Conservation (phyloP, 352 stramenopile genomes). For the Globisporangium nodosum region DNA sequence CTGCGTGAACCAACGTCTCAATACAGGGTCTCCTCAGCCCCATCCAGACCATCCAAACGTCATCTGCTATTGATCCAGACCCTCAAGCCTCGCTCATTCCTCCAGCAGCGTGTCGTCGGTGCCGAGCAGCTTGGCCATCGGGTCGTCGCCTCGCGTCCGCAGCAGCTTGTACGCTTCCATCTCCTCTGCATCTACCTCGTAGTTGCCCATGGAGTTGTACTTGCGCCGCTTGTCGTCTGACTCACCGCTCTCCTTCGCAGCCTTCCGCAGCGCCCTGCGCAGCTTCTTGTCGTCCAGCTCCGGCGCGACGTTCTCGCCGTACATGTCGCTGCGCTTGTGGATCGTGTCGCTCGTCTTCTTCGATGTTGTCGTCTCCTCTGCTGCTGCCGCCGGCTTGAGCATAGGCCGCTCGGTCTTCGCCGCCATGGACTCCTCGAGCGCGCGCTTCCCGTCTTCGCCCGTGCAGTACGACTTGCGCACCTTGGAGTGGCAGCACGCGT, state of each 20-base stretch:
- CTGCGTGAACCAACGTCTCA: neutral
- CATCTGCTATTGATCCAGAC: neutral
- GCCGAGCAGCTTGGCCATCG: slow-evolving; percentile 91
- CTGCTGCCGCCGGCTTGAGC: slow-evolving; percentile 27
- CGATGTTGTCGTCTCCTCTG: slow-evolving; percentile 5
- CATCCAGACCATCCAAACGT: too few species aligned
- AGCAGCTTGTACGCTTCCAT: slow-evolving; percentile 95
- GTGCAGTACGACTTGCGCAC: slow-evolving; percentile 96
- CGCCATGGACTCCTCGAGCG: slow-evolving; percentile 77
- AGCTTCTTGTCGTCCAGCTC: slow-evolving; percentile 81
- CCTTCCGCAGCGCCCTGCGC: slow-evolving; percentile 77
- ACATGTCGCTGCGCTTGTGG: slow-evolving; percentile 78
- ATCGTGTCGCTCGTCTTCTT: slow-evolving; percentile 18
- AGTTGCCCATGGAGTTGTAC: slow-evolving; percentile 91
- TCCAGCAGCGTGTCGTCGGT: slow-evolving; percentile 43
- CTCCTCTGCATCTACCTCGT: slow-evolving; percentile 92
- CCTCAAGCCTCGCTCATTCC: neutral
- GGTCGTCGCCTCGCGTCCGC: slow-evolving; percentile 87
- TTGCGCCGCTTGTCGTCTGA: slow-evolving; percentile 88
- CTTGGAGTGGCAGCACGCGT: slow-evolving; percentile 95
- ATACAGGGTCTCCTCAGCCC: neutral
- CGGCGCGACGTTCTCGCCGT: slow-evolving; percentile 83
- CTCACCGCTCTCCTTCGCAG: slow-evolving; percentile 59
- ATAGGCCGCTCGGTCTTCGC: slow-evolving; percentile 39
- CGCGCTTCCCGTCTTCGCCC: slow-evolving; percentile 88